Evolutionary conservation across 805 yeast species (phyloP).

Genomic region (Schwanniomyces pseudopolymorphus): DNA sequence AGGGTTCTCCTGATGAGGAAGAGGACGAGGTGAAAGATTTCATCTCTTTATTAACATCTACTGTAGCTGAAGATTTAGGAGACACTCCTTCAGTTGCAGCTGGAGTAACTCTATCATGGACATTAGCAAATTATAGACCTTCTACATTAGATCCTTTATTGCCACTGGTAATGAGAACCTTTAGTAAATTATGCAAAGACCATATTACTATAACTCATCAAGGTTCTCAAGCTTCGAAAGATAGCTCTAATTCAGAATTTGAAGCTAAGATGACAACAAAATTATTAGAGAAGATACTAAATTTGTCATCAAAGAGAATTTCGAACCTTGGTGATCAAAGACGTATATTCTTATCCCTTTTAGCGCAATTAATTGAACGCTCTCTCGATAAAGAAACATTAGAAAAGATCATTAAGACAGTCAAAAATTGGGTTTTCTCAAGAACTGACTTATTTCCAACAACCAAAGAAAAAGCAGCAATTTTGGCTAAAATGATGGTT

Average conservation of each 20-base stretch:
- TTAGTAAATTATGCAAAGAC: slow-evolving; percentile 86
- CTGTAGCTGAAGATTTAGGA: slow-evolving; percentile 76
- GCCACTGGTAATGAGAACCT: slow-evolving; percentile 78
- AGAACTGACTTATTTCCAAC: slow-evolving; percentile 87
- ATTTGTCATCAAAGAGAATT: slow-evolving; percentile 76
- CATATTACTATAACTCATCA: slow-evolving; percentile 67
- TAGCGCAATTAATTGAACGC: slow-evolving; percentile 89
- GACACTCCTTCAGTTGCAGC: slow-evolving; percentile 80
- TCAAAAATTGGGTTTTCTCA: slow-evolving; percentile 87
- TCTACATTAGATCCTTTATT: slow-evolving; percentile 71
- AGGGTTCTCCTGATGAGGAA: slow-evolving; percentile 43
- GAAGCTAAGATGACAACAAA: slow-evolving; percentile 81
- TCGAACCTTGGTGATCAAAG: slow-evolving; percentile 91
- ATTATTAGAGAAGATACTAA: slow-evolving; percentile 71
- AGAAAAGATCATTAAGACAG: slow-evolving; percentile 71
- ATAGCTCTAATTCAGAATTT: slow-evolving; percentile 46
- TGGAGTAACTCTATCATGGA: slow-evolving; percentile 81
- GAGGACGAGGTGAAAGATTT: slow-evolving; percentile 66
- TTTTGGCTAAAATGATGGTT: slow-evolving; percentile 88
- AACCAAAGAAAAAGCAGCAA: slow-evolving; percentile 92
- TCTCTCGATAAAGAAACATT: slow-evolving; percentile 76
- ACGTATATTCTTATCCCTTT: slow-evolving; percentile 76
- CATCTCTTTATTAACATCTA: slow-evolving; percentile 57
- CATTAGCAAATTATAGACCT: slow-evolving; percentile 74
- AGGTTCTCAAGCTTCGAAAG: slow-evolving; percentile 36